Conservation (phyloP, 1,284 basidiomycete genomes). For the Puccinia polysora region DNA sequence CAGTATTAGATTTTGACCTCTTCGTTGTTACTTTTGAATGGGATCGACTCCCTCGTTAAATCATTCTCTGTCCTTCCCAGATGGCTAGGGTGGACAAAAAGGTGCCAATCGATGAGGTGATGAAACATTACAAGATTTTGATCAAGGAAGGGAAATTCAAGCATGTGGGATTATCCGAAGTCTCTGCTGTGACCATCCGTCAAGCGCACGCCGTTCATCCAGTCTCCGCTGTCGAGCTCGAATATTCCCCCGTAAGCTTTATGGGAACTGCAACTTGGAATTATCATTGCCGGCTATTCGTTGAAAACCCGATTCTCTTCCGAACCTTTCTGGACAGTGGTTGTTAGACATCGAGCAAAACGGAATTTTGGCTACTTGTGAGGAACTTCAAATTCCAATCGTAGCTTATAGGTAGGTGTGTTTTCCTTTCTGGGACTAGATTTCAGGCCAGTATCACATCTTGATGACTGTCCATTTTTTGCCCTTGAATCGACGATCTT, state of each 20-base stretch:
- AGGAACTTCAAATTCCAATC: slow-evolving; percentile 53
- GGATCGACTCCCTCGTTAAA: slow-evolving; percentile 38
- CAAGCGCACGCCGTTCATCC: slow-evolving; percentile 47
- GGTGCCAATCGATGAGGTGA: slow-evolving; percentile 43
- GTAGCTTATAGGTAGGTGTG: slow-evolving; percentile 50
- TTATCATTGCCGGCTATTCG: not conserved
- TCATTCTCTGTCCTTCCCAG: slow-evolving; percentile 19
- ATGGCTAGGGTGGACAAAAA: slow-evolving; percentile 42
- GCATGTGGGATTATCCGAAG: slow-evolving; percentile 50
- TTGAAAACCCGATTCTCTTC: not conserved
- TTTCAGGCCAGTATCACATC: not conserved
- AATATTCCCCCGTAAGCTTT: slow-evolving; percentile 44
- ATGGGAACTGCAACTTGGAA: not conserved
- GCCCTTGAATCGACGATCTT: not conserved
- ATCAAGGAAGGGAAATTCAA: slow-evolving; percentile 50
- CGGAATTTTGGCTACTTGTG: slow-evolving; percentile 54
- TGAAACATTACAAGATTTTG: slow-evolving; percentile 48
- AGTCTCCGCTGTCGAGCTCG: slow-evolving; percentile 49
- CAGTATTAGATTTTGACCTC: not conserved
- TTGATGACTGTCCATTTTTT: not conserved
- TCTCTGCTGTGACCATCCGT: slow-evolving; percentile 48
- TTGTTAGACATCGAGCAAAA: slow-evolving; percentile 53
- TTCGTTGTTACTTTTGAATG: slow-evolving; percentile 46
- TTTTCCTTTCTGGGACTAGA: not conserved
- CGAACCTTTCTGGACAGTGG: not conserved